Evolutionary conservation across 2,329 filamentous ascomycete genomes (phyloP), one percentile per base, ranked within the genome.

Genomic region (Teratosphaeriaceae sp.): DNA sequence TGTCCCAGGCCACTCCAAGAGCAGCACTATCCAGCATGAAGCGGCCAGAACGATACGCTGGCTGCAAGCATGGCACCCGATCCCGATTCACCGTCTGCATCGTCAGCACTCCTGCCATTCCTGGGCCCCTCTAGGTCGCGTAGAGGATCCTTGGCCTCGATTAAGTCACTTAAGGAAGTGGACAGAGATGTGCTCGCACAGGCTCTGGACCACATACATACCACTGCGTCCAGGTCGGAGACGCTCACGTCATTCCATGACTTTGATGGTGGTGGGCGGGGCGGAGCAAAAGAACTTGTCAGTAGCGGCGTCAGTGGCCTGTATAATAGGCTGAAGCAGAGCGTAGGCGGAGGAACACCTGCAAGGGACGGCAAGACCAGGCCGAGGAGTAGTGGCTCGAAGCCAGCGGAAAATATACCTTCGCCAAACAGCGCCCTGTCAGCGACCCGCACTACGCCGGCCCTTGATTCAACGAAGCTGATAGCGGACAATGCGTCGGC

Each of bases 231-330:
- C 58, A 85, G 86, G 61, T 85, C 85, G 24, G 84, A 85, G 49
- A 79, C 81, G 24, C 73, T 97, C 37, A 97, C 90, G 2, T 94
- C 88, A 7, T 97, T 97, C 67, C 94, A 94, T 66, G 89, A 96
- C 59, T 89, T 94, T 57, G 85, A 92, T 49, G 85, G 90, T 64
- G 88, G 90, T 3, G 50, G 45, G 18, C 48, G 54, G 19, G 30
- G 49, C 13, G 59, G 60, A 13, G 52, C 61, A 9, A 65, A 64
- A 51, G 62, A 65, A 51, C 46, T 63, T 23, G 61, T 63, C 42
- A 60, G 54, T 43, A 60, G 54, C 45, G 61, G 62, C 16, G 71
- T 97, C 36, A 94, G 85, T 59, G 88, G 90, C 1, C 70, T 97
- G 27, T 97, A 96, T 64, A 92, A 78, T 65, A 82, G 88, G 27